Conservation (phyloP, 305 asterid species). For the Rubia tinctorum region DNA sequence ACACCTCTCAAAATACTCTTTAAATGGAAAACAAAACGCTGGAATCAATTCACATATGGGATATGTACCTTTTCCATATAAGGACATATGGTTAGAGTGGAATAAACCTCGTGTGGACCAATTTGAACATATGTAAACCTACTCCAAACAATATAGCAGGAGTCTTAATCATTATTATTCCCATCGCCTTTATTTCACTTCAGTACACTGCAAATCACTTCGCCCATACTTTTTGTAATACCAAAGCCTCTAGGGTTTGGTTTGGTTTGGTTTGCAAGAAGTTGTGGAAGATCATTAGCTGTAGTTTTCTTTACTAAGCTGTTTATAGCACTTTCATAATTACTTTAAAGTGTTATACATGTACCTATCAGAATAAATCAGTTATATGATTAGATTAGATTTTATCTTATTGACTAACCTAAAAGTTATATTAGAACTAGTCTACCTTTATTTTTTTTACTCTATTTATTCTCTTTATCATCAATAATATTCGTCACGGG, state of each 20-base stretch:
- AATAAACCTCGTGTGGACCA: background rate
- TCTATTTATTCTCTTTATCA: no score
- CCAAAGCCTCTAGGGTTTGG: background rate
- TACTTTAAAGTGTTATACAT: no score
- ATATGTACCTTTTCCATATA: background rate
- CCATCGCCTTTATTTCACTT: background rate
- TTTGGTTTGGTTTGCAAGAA: no score
- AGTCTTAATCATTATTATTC: background rate
- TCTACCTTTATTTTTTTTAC: no score
- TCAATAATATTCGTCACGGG: no score
- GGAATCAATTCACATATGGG: background rate
- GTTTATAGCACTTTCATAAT: no score
- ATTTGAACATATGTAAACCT: background rate
- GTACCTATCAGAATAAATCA: no score
- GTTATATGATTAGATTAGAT: no score
- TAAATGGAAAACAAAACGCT: background rate
- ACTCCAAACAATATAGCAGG: background rate
- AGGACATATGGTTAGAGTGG: background rate
- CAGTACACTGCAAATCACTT: background rate
- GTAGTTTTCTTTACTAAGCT: no score
- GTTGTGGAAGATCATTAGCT: no score
- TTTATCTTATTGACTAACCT: no score
- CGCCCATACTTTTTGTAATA: background rate
- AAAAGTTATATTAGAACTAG: no score
- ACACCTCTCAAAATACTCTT: conserved; percentile 7